A percentile compares a stretch with the other conserved stretches of the same genome.
Conservation (phyloP, 2,329 filamentous ascomycete genomes). For the Diaporthe capsici region DNA sequence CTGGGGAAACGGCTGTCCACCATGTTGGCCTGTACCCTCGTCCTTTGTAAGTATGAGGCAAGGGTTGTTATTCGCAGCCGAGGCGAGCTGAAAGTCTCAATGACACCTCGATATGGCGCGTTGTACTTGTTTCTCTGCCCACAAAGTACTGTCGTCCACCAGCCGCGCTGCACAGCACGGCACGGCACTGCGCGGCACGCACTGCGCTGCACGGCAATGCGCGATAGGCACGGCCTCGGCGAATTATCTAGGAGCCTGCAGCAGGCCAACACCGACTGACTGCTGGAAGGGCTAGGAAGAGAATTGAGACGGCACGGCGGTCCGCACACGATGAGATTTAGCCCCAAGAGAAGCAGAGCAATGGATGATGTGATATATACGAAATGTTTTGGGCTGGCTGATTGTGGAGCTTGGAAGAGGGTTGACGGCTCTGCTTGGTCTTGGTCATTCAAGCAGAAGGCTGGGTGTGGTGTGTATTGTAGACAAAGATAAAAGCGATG, state of each 20-base stretch:
- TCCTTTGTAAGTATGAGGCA: not conserved
- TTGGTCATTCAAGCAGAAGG: too few species aligned
- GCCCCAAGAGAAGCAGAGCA: not conserved
- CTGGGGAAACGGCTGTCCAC: constrained; percentile 44
- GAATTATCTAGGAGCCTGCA: constrained; percentile 9
- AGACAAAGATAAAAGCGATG: not conserved
- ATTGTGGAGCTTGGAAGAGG: not conserved
- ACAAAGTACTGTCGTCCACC: not conserved
- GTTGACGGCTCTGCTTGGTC: not conserved
- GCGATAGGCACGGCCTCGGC: constrained; percentile 30
- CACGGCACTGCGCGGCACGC: constrained; percentile 7
- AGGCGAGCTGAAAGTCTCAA: not conserved
- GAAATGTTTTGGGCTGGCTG: not conserved
- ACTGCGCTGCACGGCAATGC: constrained; percentile 20
- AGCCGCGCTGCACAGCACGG: constrained; percentile 1
- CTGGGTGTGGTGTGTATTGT: not conserved
- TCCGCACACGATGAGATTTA: constrained; percentile 9
- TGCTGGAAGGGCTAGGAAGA: not conserved
- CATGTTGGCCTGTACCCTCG: constrained; percentile 36
- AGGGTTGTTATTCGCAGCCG: not conserved
- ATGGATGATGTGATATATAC: not conserved
- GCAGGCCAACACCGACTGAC: constrained; percentile 1
- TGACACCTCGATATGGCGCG: not conserved
- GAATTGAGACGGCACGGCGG: constrained; percentile 19
- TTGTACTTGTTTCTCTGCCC: not conserved